phyloP scores from a whole-genome alignment of 495 filamentous ascomycete genomes.

The Astrothelium macrocarpum region DNA sequence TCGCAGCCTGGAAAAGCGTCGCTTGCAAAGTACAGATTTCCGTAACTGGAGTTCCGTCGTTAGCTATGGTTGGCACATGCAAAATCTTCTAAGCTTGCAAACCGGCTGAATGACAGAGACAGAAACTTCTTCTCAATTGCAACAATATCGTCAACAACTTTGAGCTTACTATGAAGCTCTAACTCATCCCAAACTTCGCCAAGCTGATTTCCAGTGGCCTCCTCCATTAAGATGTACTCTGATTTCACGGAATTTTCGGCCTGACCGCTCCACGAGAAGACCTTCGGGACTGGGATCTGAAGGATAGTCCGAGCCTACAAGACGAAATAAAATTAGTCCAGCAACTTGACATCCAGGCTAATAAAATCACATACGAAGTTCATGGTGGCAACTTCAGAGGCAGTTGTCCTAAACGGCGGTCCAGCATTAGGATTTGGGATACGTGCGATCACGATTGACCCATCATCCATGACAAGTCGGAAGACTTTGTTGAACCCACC shows the following conservation, averaged over 20 bases:
- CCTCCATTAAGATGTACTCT: slow-evolving; percentile 36
- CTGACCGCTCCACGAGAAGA: slow-evolving; percentile 27
- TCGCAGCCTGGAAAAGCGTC: slow-evolving; percentile 9
- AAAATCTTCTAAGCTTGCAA: not conserved
- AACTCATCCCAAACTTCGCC: slow-evolving; percentile 22
- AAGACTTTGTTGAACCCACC: slow-evolving; percentile 37
- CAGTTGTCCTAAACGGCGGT: slow-evolving; percentile 30
- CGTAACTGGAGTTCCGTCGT: not conserved
- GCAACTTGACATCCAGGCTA: not conserved
- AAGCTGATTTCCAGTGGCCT: slow-evolving; percentile 21
- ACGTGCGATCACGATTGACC: slow-evolving; percentile 30
- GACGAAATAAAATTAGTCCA: not conserved
- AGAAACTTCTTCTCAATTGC: slow-evolving; percentile 25
- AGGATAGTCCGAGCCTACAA: not conserved
- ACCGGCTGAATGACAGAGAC: slow-evolving; percentile 18
- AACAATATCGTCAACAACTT: slow-evolving; percentile 26
- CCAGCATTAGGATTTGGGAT: slow-evolving; percentile 37
- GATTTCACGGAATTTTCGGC: slow-evolving; percentile 26
- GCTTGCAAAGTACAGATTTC: slow-evolving; percentile 5
- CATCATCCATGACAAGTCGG: slow-evolving; percentile 35
- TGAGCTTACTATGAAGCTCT: slow-evolving; percentile 15
- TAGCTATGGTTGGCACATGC: not conserved
- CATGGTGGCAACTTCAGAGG: slow-evolving; percentile 37
- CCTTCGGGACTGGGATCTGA: slow-evolving; percentile 23
- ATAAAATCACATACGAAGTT: slow-evolving; percentile 30